Evolutionary conservation across 495 filamentous ascomycete genomes (phyloP), one percentile per base, ranked within the genome.

Genomic region (Parathielavia hyrcaniae): DNA sequence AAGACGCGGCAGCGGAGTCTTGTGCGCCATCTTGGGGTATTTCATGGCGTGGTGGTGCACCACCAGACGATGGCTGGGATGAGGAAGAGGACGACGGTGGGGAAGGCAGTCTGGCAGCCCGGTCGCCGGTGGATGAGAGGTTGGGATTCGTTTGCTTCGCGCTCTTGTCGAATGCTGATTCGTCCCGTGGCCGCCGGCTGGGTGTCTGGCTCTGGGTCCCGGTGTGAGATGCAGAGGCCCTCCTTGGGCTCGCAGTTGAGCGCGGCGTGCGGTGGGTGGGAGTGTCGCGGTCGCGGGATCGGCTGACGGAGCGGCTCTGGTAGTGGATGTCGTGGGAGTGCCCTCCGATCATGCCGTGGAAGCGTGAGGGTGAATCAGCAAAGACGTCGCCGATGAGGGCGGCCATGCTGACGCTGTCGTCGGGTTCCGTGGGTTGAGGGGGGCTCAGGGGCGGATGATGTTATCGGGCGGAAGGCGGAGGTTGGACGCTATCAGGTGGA

Each of bases 21-120:
- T 62, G 64, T 32, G 53, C 39, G 19, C 51, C 67, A 66, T 58
- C 63, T 67, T 52, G 65, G 53, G 53, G 57, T 59, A 65, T 67
- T 66, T 65, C 73, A 75, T 77, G 45, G 66, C 71, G 70, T 44
- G 69, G 64, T 55, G 50, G 69, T 46, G 65, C 62, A 58, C 68
- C 64, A 53, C 53, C 62, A 48, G 74, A 74, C 32, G 71, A 61
- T 38, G 74, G 40, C 50, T 66, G 64, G 30, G 73, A 73, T 20
- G 77, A 72, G 11, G 77, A 75, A 8, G 77, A 77, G 13, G 77
- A 78, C 30, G 75, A 69, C 19, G 77, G 77, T 32, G 77, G 77
- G 20, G 77, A 77, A 19, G 77, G 77, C 45, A 78, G 73, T 26
- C 73, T 69, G 11, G 73, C 71, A 43, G 71, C 69, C 38, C 71